A percentile compares a stretch with the other conserved stretches of the same genome.
Evolutionary conservation across 768 basidiomycete species (phyloP).

Genomic region (Mycena vulgaris): DNA sequence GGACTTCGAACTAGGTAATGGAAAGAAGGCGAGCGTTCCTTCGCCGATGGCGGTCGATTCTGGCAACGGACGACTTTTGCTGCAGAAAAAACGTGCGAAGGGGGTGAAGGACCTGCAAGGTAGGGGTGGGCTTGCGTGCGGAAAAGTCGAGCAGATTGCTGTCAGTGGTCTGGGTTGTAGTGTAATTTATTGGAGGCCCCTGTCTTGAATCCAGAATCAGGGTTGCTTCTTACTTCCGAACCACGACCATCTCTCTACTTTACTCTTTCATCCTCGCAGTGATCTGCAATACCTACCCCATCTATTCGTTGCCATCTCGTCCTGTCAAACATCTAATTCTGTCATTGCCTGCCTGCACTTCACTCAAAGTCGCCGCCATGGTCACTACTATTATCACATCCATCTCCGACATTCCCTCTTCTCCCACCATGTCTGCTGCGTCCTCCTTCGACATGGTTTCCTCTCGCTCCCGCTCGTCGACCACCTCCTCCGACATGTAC

Average conservation of each 20-base stretch:
- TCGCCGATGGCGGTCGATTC: slow-evolving; percentile 67
- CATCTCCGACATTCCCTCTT: slow-evolving; percentile 40
- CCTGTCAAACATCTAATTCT: slow-evolving; percentile 30
- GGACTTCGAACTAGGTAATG: slow-evolving; percentile 83
- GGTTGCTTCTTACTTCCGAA: slow-evolving; percentile 17
- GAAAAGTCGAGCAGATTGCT: slow-evolving; percentile 75
- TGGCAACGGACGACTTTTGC: slow-evolving; percentile 71
- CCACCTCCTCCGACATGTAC: slow-evolving; percentile 34
- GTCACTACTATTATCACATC: slow-evolving; percentile 25
- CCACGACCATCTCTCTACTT: slow-evolving; percentile 20
- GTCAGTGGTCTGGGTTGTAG: slow-evolving; percentile 76
- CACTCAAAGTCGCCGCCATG: slow-evolving; percentile 30
- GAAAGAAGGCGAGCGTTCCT: slow-evolving; percentile 73
- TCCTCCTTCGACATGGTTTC: slow-evolving; percentile 52
- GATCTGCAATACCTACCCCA: slow-evolving; percentile 9
- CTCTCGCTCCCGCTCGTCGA: slow-evolving; percentile 41
- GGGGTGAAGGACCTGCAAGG: slow-evolving; percentile 69
- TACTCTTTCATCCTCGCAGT: slow-evolving; percentile 24
- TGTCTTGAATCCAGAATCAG: slow-evolving; percentile 1
- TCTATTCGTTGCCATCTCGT: slow-evolving; percentile 27
- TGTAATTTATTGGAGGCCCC: slow-evolving; percentile 73
- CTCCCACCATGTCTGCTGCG: slow-evolving; percentile 43
- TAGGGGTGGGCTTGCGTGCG: slow-evolving; percentile 71
- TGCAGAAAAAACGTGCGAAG: slow-evolving; percentile 64
- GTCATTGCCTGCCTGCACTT: slow-evolving; percentile 15